Evolutionary conservation across 2,329 filamentous ascomycete species (phyloP).

Genomic region (Zarea fungicola): DNA sequence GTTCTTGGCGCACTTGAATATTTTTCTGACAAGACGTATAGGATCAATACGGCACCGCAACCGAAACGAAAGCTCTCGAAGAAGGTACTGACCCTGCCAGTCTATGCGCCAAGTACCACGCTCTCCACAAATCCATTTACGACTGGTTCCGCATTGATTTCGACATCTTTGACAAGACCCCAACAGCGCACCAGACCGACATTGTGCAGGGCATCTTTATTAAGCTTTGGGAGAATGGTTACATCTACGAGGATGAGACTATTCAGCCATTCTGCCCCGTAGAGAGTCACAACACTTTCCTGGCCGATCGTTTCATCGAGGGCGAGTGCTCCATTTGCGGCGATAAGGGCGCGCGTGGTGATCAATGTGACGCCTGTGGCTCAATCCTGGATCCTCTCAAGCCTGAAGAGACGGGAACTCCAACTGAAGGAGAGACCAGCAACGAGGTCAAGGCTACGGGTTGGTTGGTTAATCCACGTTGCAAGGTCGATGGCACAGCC

Average conservation of each 20-base stretch:
- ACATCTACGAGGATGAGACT: constrained; percentile 78
- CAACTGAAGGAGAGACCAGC: constrained; percentile 25
- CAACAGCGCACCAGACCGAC: constrained; percentile 80
- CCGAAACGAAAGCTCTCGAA: constrained; percentile 91
- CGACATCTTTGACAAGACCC: constrained; percentile 91
- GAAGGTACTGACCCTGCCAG: constrained; percentile 76
- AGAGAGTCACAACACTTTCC: constrained; percentile 66
- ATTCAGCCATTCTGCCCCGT: constrained; percentile 77
- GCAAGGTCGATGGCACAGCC: constrained; percentile 82
- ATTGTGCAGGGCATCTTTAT: constrained; percentile 90
- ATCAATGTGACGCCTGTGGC: constrained; percentile 73
- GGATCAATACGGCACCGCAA: constrained; percentile 94
- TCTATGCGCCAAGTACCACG: constrained; percentile 89
- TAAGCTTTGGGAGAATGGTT: constrained; percentile 83
- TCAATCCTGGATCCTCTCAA: constrained; percentile 67
- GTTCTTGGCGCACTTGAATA: neutral
- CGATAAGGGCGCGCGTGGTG: constrained; percentile 65
- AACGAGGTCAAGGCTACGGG: constrained; percentile 32
- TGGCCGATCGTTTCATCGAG: constrained; percentile 84
- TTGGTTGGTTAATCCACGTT: constrained; percentile 73
- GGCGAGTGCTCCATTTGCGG: constrained; percentile 71
- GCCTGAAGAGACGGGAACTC: constrained; percentile 34
- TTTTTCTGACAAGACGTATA: constrained; percentile 10
- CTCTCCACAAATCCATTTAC: constrained; percentile 84
- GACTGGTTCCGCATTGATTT: constrained; percentile 95